Conservation (phyloP, 495 filamentous ascomycete genomes). For the Neurospora discreta region DNA sequence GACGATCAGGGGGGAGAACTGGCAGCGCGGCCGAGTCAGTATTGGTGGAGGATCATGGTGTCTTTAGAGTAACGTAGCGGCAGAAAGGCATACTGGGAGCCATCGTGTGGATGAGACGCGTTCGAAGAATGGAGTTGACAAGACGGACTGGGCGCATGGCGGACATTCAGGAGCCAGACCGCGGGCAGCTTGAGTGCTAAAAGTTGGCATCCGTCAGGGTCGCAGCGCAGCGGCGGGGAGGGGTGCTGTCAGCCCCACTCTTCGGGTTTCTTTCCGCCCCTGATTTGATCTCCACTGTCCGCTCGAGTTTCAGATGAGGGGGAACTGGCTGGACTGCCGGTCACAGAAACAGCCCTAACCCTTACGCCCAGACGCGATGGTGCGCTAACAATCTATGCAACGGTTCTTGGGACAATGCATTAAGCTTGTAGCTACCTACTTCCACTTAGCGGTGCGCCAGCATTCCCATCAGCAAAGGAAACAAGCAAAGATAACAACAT, state of each 20-base stretch:
- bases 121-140: conserved; percentile 3
- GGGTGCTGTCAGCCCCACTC: neutral
- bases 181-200: neutral
- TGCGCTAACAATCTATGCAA: neutral
- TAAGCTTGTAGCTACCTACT: neutral
- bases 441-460: neutral
- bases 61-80: neutral
- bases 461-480: neutral
- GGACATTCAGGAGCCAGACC: neutral
- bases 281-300: neutral
- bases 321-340: neutral
- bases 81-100: conserved; percentile 28
- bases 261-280: neutral
- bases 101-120: conserved; percentile 25
- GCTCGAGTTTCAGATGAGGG: neutral
- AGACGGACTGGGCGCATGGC: neutral
- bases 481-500: too few species aligned
- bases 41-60: neutral
- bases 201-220: neutral
- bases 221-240: neutral
- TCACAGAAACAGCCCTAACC: neutral
- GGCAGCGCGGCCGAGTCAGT: conserved; percentile 11
- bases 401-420: rapidly evolving
- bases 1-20: conserved; percentile 27
- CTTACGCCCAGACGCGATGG: neutral